Evolutionary conservation across 2,329 filamentous ascomycete genomes (phyloP).

Genomic region (Aureobasidium namibiae): DNA sequence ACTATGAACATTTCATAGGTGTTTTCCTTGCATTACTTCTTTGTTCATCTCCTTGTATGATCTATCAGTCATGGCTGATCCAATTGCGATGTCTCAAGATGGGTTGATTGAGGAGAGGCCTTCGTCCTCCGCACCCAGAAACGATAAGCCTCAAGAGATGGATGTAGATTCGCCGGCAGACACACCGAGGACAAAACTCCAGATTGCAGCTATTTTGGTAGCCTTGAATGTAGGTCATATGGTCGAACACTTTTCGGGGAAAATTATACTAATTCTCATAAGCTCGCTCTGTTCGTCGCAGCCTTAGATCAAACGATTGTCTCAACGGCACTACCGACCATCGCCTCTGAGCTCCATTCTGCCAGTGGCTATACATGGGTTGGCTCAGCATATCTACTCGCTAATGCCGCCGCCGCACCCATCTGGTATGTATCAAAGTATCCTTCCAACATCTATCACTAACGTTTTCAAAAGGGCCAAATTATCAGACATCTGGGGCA

Average conservation of each 20-base stretch:
- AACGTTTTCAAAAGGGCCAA: constrained; percentile 37
- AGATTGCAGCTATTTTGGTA: neutral
- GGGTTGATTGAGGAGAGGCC: neutral
- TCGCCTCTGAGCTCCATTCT: constrained; percentile 55
- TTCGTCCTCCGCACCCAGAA: neutral
- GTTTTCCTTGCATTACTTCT: too few relatives aligned
- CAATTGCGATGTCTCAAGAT: neutral
- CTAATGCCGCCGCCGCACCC: constrained; percentile 18
- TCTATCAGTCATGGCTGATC: neutral
- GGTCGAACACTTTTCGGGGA: neutral
- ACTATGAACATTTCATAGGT: neutral
- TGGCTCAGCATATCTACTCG: constrained; percentile 39
- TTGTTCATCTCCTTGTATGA: neutral
- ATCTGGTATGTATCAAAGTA: constrained; percentile 15
- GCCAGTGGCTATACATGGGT: constrained; percentile 70
- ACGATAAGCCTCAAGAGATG: neutral
- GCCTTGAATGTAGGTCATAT: neutral
- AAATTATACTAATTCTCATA: neutral
- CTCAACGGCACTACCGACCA: constrained; percentile 15
- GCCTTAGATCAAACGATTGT: constrained; percentile 26
- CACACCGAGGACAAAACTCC: constrained; percentile 25
- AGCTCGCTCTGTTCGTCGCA: constrained; percentile 8
- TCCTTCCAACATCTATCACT: neutral
- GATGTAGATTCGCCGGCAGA: neutral
- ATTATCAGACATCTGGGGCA: constrained; percentile 49